Percentiles rank a stretch among this genome's conserved stretches.
phyloP scores from a whole-genome alignment of 768 basidiomycete genomes.

The Tylopilus sp. region DNA sequence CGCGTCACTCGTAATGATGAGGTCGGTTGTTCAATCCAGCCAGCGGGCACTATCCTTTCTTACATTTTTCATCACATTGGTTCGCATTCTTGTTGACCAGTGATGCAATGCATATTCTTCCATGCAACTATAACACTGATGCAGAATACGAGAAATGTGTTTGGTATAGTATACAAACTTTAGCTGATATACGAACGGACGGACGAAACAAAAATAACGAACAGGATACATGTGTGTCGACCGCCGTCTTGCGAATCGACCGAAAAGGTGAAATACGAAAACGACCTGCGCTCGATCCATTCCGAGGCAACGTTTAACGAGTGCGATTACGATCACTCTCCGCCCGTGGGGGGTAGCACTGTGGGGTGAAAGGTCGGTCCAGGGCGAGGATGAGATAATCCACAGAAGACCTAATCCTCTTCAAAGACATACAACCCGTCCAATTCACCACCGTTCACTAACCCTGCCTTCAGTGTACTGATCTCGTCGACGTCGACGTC shows the following conservation, averaged over 20 bases:
- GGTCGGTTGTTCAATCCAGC: slow-evolving; percentile 45
- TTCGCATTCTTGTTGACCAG: neutral
- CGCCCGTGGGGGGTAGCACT: slow-evolving; percentile 2
- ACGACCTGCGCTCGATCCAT: slow-evolving; percentile 4
- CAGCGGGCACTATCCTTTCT: slow-evolving; percentile 29
- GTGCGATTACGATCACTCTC: neutral
- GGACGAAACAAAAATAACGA: neutral
- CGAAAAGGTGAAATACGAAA: neutral
- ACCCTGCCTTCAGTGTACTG: slow-evolving; percentile 23
- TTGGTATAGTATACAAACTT: slow-evolving; percentile 24
- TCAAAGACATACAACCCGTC: slow-evolving; percentile 33
- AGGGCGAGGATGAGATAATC: neutral
- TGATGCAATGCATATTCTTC: neutral
- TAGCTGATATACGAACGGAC: slow-evolving; percentile 11
- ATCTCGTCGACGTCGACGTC: slow-evolving; percentile 17
- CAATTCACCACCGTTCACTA: slow-evolving; percentile 30
- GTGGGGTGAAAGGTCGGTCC: slow-evolving; percentile 3
- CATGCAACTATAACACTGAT: neutral
- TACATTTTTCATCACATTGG: neutral
- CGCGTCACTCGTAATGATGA: slow-evolving; percentile 43
- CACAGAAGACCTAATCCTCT: slow-evolving; percentile 5
- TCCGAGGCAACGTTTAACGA: neutral
- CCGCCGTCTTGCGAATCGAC: slow-evolving; percentile 3
- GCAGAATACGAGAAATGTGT: neutral
- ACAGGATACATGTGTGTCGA: slow-evolving; percentile 8